Evolutionary conservation across 441 rosid species (phyloP), one percentile per base, ranked within the genome.

Genomic region (Omphalea diandra): DNA sequence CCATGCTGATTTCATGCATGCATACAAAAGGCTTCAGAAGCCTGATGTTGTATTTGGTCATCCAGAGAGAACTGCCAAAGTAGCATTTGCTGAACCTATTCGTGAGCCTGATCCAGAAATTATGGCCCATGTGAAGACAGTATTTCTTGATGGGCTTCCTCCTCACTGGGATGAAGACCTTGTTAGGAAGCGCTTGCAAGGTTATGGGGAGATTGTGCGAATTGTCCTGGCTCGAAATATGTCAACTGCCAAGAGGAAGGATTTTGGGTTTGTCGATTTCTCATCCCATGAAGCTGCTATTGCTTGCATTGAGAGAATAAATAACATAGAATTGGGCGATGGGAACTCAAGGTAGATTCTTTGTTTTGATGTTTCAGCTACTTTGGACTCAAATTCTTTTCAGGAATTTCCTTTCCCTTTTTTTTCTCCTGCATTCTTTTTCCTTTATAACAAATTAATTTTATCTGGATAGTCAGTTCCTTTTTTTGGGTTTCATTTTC

Each of bases 31-130:
- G 81, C 93, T 86, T 78, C 88, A 88, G 76, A 86, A 84, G 82
- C 85, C 88, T 72, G 88, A 88, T 80, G 93, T 79, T 82, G 74
- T 83, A 44, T 84, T 88, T 77, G 93, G 90, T 36, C 93, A 88
- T 74, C 68, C 80, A 5, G 88, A 88, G 73, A 84, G 90, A 78
- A 84, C 93, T 41, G 90, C 84, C 24, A 88, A 88, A 73, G 93
- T 88, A 52, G 93, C 93, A 67, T 88, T 88, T 83, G 87, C 87
- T 2, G 93, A 88, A 79, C 88, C 90, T 11, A 76, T 84, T 68
- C 87, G 81, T 9, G 93, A 88, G 72, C 88, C 90, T 67, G 90
- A 88, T 76, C 93, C 93, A n/a, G 85, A 82, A 69, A 52, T 88
- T 65, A 88, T 88, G 93, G 93, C 88, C 40, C 80, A 82, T 22